Conservation (phyloP, 2,329 filamentous ascomycete species). For the Sporothrix brunneoviolacea region DNA sequence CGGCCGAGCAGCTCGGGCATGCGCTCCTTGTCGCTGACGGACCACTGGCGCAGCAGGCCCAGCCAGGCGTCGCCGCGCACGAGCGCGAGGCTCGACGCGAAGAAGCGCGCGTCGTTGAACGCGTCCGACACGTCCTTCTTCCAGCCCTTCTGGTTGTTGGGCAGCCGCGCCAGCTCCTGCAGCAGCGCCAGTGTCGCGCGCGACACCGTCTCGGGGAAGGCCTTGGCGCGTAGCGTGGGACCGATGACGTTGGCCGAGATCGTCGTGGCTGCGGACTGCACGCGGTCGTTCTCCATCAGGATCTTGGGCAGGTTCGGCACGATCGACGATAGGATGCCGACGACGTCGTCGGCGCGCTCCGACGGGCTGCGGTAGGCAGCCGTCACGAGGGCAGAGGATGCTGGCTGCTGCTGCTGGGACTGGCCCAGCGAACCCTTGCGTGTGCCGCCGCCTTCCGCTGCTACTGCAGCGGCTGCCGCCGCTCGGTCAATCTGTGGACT, state of each 20-base stretch:
- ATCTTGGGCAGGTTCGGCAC: conserved; percentile 77
- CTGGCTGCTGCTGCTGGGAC: neutral
- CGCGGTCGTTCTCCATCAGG: conserved; percentile 77
- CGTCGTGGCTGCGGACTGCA: conserved; percentile 66
- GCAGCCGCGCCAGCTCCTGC: conserved; percentile 67
- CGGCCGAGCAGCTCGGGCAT: conserved; percentile 74
- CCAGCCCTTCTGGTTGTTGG: conserved; percentile 80
- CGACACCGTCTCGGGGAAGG: conserved; percentile 80
- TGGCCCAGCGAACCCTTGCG: conserved; percentile 29
- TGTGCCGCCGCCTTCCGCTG: neutral
- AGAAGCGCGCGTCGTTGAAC: conserved; percentile 85
- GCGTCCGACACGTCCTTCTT: conserved; percentile 88
- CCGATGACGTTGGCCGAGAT: conserved; percentile 80
- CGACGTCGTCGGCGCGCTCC: conserved; percentile 63
- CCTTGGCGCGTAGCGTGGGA: conserved; percentile 74
- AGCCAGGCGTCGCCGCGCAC: conserved; percentile 68
- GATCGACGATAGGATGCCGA: conserved; percentile 70
- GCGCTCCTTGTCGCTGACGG: conserved; percentile 77
- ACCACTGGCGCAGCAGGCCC: conserved; percentile 76
- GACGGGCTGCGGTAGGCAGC: conserved; percentile 24
- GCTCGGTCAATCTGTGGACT: conserved; percentile 28
- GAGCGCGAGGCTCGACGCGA: conserved; percentile 59
- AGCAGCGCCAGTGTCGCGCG: conserved; percentile 65
- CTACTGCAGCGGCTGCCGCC: conserved; percentile 26
- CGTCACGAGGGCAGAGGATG: neutral